These are phyloP conservation scores for Cytospora piceicola DNA, from an alignment of 2,329 filamentous ascomycete species.

Conservation along the genomic window DNA sequence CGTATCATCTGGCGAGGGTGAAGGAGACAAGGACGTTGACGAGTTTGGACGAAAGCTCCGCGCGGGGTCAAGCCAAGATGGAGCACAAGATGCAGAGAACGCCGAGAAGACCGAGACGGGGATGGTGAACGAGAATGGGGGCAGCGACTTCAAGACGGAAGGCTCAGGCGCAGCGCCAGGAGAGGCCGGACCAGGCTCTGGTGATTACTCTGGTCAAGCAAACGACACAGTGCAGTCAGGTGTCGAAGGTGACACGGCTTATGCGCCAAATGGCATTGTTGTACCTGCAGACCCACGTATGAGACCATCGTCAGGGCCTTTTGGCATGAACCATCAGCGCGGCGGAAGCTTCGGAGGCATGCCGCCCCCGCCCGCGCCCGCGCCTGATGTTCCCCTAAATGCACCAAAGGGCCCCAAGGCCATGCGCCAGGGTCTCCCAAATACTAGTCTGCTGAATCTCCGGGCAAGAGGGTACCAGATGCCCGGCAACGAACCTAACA, in stretches of 20 bases:
- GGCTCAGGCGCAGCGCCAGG: slow-evolving; percentile 13
- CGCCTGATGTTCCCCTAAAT: slow-evolving; percentile 59
- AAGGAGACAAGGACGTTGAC: slow-evolving; percentile 35
- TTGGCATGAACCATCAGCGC: slow-evolving; percentile 23
- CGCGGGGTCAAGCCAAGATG: slow-evolving; percentile 27
- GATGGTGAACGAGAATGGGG: slow-evolving; percentile 16
- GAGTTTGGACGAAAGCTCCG: slow-evolving; percentile 40
- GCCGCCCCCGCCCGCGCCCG: slow-evolving; percentile 32
- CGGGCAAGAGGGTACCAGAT: slow-evolving; percentile 55
- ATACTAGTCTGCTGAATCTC: slow-evolving; percentile 74
- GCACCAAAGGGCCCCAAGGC: slow-evolving; percentile 93
- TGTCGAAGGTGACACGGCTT: slow-evolving; percentile 15
- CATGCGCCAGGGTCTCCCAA: slow-evolving; percentile 86
- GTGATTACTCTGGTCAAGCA: slow-evolving; percentile 11
- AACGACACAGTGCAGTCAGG: slow-evolving; percentile 10
- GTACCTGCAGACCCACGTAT: slow-evolving; percentile 28
- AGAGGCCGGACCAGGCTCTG: not conserved
- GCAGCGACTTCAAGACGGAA: slow-evolving; percentile 15
- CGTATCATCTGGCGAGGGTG: slow-evolving; percentile 27
- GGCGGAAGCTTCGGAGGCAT: slow-evolving; percentile 30
- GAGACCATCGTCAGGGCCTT: slow-evolving; percentile 26
- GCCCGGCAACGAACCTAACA: slow-evolving; percentile 39
- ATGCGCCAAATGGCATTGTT: slow-evolving; percentile 22
- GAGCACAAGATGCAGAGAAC: slow-evolving; percentile 26
- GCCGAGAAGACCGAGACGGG: slow-evolving; percentile 25